Percentiles rank a stretch among this genome's conserved stretches.
Evolutionary conservation across 2,329 filamentous ascomycete species (phyloP).

Genomic region (Periconia sp.): DNA sequence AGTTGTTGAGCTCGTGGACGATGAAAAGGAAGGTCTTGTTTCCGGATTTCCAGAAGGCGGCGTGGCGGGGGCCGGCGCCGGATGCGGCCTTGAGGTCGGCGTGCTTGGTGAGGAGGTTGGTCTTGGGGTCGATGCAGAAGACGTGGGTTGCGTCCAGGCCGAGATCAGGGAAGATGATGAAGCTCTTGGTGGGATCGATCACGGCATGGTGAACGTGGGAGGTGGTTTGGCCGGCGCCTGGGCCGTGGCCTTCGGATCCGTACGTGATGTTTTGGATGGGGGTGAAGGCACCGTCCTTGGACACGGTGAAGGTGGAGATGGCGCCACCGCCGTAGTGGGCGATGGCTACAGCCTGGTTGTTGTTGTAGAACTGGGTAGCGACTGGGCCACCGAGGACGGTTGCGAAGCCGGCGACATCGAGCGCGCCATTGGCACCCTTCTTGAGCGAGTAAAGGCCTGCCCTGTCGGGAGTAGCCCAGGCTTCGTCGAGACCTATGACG

Average conservation of each 20-base stretch:
- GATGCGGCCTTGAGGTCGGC: slow-evolving; percentile 49
- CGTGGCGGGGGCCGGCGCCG: slow-evolving; percentile 67
- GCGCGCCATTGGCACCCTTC: slow-evolving; percentile 41
- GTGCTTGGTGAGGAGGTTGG: slow-evolving; percentile 47
- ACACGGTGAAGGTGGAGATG: slow-evolving; percentile 36
- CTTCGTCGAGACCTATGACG: slow-evolving; percentile 66
- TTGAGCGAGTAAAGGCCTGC: slow-evolving; percentile 48
- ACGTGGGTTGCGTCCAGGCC: slow-evolving; percentile 64
- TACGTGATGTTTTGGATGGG: slow-evolving; percentile 47
- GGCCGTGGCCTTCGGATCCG: slow-evolving; percentile 39
- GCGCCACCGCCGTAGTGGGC: slow-evolving; percentile 46
- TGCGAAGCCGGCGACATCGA: slow-evolving; percentile 38
- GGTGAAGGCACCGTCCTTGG: slow-evolving; percentile 11
- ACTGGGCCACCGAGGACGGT: slow-evolving; percentile 45
- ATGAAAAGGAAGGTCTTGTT: slow-evolving; percentile 58
- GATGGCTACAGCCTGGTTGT: slow-evolving; percentile 43
- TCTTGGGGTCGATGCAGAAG: slow-evolving; percentile 54
- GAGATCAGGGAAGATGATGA: slow-evolving; percentile 66
- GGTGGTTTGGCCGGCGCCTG: slow-evolving; percentile 51
- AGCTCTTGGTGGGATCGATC: slow-evolving; percentile 66
- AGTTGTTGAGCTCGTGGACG: slow-evolving; percentile 62
- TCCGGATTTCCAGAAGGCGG: slow-evolving; percentile 53
- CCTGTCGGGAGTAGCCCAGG: slow-evolving; percentile 42
- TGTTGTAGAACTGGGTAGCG: slow-evolving; percentile 45
- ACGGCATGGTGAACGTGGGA: slow-evolving; percentile 66